These are phyloP conservation scores for Glutinoglossum americanum DNA, from an alignment of 495 filamentous ascomycete genomes.

Conservation along the genomic window DNA sequence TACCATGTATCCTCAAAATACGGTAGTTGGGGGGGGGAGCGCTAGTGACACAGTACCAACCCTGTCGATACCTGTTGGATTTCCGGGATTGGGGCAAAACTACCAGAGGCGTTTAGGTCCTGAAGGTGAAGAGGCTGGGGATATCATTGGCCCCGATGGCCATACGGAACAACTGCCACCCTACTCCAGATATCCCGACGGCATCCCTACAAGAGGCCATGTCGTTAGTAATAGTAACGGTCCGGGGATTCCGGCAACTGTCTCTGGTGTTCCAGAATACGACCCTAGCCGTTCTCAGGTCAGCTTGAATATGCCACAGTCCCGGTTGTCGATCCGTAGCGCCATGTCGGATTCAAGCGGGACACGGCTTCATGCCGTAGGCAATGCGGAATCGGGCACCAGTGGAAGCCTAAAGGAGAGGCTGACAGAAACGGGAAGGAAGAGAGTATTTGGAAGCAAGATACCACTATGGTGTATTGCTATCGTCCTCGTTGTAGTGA, in stretches of 20 bases:
- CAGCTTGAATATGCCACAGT: conserved; percentile 17
- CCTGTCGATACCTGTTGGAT: conserved; percentile 44
- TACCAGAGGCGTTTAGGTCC: conserved; percentile 54
- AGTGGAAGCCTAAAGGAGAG: conserved; percentile 25
- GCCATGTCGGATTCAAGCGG: conserved; percentile 23
- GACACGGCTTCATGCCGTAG: conserved; percentile 20
- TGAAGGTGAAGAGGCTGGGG: conserved; percentile 64
- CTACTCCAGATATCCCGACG: conserved; percentile 62
- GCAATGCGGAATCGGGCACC: not conserved
- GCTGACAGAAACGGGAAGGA: conserved; percentile 33
- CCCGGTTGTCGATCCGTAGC: conserved; percentile 28
- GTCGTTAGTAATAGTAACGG: conserved; percentile 11
- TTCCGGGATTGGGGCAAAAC: conserved; percentile 36
- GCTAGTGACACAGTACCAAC: not conserved
- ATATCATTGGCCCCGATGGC: conserved; percentile 74
- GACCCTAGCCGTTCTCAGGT: not conserved
- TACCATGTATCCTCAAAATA: conserved; percentile 7
- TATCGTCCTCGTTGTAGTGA: conserved; percentile 26
- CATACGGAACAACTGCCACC: conserved; percentile 81
- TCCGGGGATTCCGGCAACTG: not conserved
- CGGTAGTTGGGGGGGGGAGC: not conserved
- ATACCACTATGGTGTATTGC: conserved; percentile 42
- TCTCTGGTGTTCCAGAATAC: not conserved
- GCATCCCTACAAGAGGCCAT: conserved; percentile 10
- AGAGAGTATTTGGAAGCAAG: conserved; percentile 36